phyloP scores from a whole-genome alignment of 768 basidiomycete genomes.

The Rhodosporidiobolus sp. region DNA sequence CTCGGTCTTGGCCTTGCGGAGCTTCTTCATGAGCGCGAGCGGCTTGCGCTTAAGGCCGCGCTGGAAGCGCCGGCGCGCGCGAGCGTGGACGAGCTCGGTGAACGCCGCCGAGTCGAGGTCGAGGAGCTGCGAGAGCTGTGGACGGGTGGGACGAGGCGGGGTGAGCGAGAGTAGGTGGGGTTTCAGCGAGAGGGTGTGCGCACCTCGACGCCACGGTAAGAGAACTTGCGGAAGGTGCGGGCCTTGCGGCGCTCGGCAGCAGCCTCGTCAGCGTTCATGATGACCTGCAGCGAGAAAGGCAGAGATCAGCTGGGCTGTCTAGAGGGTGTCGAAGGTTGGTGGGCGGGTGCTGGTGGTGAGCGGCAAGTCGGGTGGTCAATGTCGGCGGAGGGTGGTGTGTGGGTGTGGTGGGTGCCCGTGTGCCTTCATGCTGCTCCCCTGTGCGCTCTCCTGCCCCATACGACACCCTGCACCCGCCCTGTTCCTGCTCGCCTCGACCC shows the following conservation, averaged over 20 bases:
- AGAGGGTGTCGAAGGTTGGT: not conserved
- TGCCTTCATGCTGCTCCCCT: too few species aligned
- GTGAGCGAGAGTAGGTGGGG: not conserved
- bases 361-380: too few species aligned
- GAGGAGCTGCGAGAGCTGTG: constrained; percentile 84
- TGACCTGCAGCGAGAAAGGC: constrained; percentile 58
- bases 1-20: constrained; percentile 99
- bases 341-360: not conserved
- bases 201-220: constrained; percentile 87
- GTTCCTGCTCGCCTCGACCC: too few species aligned
- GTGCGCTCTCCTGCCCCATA: too few species aligned
- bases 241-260: constrained; percentile 81
- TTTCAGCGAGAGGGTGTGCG: not conserved
- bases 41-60: constrained; percentile 98
- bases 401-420: too few species aligned
- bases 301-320: not conserved
- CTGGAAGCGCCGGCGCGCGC: constrained; percentile 97
- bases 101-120: constrained; percentile 84
- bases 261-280: constrained; percentile 81
- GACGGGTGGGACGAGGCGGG: not conserved
- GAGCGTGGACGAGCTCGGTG: constrained; percentile 87
- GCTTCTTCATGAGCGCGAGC: constrained; percentile 98
- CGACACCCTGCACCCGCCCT: too few species aligned
- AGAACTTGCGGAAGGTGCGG: constrained; percentile 98
- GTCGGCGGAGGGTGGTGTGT: too few species aligned